Base-by-base conservation (phyloP, 106 monocot genomes). In the Iris macrosiphon region DNA sequence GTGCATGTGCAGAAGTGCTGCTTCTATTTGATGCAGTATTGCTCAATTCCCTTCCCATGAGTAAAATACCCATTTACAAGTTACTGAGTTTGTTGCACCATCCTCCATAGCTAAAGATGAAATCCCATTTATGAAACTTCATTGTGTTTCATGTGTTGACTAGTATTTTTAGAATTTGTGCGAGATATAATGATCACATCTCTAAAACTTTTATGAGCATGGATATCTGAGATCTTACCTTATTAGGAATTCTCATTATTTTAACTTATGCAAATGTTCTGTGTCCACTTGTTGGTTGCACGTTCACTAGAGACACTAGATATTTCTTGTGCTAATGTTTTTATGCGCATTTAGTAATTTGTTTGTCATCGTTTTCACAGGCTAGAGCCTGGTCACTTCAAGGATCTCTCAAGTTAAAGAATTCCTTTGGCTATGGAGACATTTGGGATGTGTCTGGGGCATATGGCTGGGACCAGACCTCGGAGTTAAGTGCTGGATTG, bases 361-460 rank as follows among this genome's bases (percentile, higher is more conserved):
- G 23, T 41, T 40, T 57, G 18, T 11, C 13, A 27, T 26, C n/a
- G 11, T 57, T 35, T 62, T 66, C 64, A 41, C 55, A 87, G 87
- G 69, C 82, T 42, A 74, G 70, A 72, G 47, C 77, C 30, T 87
- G 80, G 82, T 80, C 85, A 40, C 44, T 98, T 46, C 90, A 90
- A 63, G 80, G 77, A 59, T 83, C 83, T 24, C 57, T 90, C 7
- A 98, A 98, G 67, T 47, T 77, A 47, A 98, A 80, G 60, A 98
- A 98, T 32, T 45, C 64, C 31, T 63, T 90, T 74, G 96, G 96
- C 17, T 78, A 75, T 87, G 96, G 76, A 52, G 96, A 98, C 46
- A 83, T 98, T 64, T 98, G 82, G 79, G 90, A 98, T 75, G 72
- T 78, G 70, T 87, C 90, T 59, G 83, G 77, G 29, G 59, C 79